Percentiles rank a stretch among this genome's conserved stretches.
These are phyloP conservation scores for Auricularia sp. DNA, from an alignment of 768 basidiomycete species.

Conservation along the genomic window DNA sequence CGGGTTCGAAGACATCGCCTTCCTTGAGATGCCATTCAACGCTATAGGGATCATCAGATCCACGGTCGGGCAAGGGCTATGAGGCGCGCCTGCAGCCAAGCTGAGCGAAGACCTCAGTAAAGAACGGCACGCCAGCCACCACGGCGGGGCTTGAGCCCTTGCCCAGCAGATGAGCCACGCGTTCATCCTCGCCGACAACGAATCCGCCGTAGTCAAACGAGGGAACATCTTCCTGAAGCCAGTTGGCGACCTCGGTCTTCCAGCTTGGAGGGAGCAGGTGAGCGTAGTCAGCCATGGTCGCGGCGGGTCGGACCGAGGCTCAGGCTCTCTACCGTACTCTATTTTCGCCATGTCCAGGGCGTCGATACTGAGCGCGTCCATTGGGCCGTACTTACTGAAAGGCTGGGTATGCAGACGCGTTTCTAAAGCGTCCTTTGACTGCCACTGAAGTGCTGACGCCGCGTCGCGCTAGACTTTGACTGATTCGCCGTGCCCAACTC, in stretches of 20 bases:
- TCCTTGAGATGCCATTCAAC: constrained; percentile 92
- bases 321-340: not conserved
- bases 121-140: constrained; percentile 91
- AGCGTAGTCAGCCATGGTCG: constrained; percentile 18
- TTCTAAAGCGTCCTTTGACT: constrained; percentile 1
- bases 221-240: constrained; percentile 91
- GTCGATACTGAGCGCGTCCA: not conserved
- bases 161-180: constrained; percentile 82
- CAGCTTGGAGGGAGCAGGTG: constrained; percentile 90
- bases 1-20: constrained; percentile 69
- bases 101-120: constrained; percentile 83
- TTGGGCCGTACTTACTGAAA: constrained; percentile 65
- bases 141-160: constrained; percentile 74
- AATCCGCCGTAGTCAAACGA: constrained; percentile 96
- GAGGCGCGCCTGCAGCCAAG: constrained; percentile 78
- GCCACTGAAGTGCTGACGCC: not conserved
- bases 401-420: constrained; percentile 49
- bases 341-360: not conserved
- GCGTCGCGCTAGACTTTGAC: constrained; percentile 44
- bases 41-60: constrained; percentile 29
- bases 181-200: constrained; percentile 83
- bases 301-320: not conserved
- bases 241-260: constrained; percentile 68
- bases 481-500: constrained; percentile 48
- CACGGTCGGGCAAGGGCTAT: not conserved